phyloP scores from a whole-genome alignment of 345 rosid genomes.

The Camelina hispida region DNA sequence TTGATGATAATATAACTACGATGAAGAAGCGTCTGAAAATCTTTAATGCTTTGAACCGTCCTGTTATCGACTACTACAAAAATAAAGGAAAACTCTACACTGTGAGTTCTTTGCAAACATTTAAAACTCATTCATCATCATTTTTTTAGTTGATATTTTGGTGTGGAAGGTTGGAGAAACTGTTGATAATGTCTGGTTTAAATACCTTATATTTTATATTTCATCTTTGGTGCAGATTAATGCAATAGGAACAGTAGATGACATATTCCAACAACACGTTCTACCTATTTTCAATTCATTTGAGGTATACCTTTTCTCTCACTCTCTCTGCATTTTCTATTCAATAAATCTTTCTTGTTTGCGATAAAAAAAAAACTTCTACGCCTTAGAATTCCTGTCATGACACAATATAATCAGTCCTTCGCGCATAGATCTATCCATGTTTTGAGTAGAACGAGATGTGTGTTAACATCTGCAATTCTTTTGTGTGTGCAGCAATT shows the following conservation, averaged over 20 bases:
- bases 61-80: slow-evolving; percentile 76
- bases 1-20: slow-evolving; percentile 78
- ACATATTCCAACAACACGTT: slow-evolving; percentile 79
- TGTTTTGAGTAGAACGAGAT: not conserved
- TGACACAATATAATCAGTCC: not conserved
- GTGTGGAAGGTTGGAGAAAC: not conserved
- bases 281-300: slow-evolving; percentile 59
- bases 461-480: slow-evolving; percentile 12
- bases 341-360: not conserved
- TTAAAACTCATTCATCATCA: not conserved
- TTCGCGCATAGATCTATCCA: not conserved
- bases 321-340: not conserved
- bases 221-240: slow-evolving; percentile 61
- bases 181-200: slow-evolving; percentile 16
- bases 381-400: slow-evolving; percentile 3
- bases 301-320: slow-evolving; percentile 50
- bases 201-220: not conserved
- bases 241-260: slow-evolving; percentile 85
- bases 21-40: slow-evolving; percentile 66
- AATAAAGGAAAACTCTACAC: slow-evolving; percentile 75
- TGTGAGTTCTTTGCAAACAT: slow-evolving; percentile 45
- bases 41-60: slow-evolving; percentile 65
- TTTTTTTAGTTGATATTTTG: not conserved
- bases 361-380: too few species aligned
- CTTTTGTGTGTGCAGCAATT: slow-evolving; percentile 33